Base-by-base conservation (phyloP, 2,329 filamentous ascomycete genomes). In the Fusarium longipes region DNA sequence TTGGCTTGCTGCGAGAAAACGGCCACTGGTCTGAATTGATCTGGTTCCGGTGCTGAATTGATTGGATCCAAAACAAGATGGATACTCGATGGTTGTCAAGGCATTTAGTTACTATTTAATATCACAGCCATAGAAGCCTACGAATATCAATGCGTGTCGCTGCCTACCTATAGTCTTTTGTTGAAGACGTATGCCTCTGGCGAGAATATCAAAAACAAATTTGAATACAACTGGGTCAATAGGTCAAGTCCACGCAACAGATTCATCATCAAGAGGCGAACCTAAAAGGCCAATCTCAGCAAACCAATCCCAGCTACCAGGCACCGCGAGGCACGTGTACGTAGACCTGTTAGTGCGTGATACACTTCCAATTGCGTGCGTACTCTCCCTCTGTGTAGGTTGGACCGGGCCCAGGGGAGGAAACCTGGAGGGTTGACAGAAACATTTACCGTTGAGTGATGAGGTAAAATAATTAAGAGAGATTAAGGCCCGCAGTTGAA, bases 211-310 rank as follows among this genome's bases (percentile, higher is more conserved):
- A 11, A 7, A 35, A 14, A 17, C 45, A 43, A 38, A 33, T 29
- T 30, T 69, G 18, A 62, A 25, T 17, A 25, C 40, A 40, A 62
- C 57, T 39, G 50, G 60, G 65, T 66, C 60, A 52, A 49, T 15
- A 32, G 38, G 24, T 38, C 33, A 59, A 60, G 66, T 60, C 62
- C 52, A 52, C 67, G 67, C 66, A 69, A 69, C 45, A 47, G 43
- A 56, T 69, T 70, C 67, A 69, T 69, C 66, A 69, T 69, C 66
- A 52, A 69, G 58, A 69, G 67, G 67, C 66, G 54, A 70, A 69
- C 51, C 40, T 43, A 22, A 14, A 50, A 51, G 38, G 43, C 49
- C 57, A 65, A 52, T 62, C 53, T 65, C 51, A 68, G 42, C 32
- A 52, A 39, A 17, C 45, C 15, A 25, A 27, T 24, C 27, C 17